Base-by-base conservation (phyloP, 108 stramenopile species). In the Cyclotella sp. region DNA sequence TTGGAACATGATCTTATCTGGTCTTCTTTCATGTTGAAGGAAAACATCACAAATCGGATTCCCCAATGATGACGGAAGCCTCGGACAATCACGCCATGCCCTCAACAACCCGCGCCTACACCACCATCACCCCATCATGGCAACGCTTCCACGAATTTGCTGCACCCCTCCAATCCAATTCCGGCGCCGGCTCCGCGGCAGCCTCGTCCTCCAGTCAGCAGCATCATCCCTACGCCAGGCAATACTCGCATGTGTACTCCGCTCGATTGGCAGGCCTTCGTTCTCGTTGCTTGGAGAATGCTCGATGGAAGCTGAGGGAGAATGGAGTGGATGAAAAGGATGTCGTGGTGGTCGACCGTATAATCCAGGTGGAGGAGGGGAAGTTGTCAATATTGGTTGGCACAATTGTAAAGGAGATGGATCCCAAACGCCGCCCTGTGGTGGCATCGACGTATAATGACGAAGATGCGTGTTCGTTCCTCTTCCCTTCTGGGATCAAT, bases 191-290 rank as follows among this genome's bases (percentile, higher is more conserved):
- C 16, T 41, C 59, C 51, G 75, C 81, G 28, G 72, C 77, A 9
- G 40, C 43, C 15, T 26, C 70, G 10, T 40, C 64, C 0, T 63
- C 44, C 68, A 40, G 49, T 29, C 43, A 73, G 27, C 53, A 75
- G 22, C 60, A 58, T 27, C 78, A 89, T 72, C 88, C 86, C 12
- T 95, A 95, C 79, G 72, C 87, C 67, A 88, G 91, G 24, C 95
- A 95, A 73, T 95, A 93, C 77, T 87, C 91, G 8, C 92, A 93
- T 74, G 88, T 93, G 16, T 95, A 95, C 79, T 76, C 88, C 53
- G 78, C 88, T 12, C 90, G 95, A 12, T 67, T 95, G 46, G 43
- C 73, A 0, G 78, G 76, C 13, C 77, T 95, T 21, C 83, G 82
- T 19, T 68, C 40, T 29, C 77, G 86, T 13, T 89, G 91, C 65